Evolutionary conservation across 1,139 yeast genomes (phyloP).

Genomic region (Yamadazyma buinensis): DNA sequence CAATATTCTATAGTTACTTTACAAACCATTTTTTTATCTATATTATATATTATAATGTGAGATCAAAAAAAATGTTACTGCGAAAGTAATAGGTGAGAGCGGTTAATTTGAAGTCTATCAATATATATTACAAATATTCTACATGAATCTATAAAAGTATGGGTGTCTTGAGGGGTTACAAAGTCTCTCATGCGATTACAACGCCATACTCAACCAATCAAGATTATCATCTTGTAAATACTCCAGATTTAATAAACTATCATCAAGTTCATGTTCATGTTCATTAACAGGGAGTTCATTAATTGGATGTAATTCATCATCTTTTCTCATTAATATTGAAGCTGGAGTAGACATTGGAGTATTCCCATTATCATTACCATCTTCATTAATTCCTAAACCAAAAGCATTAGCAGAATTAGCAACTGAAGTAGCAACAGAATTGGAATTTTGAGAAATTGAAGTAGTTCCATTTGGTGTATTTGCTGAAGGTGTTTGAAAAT

Average conservation of each 20-base stretch:
- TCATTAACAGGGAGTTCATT: slow-evolving; percentile 8
- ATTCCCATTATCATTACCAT: not conserved
- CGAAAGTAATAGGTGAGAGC: too few species aligned
- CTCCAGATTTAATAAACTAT: slow-evolving; percentile 13
- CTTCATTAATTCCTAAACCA: slow-evolving; percentile 10
- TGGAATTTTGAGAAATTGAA: not conserved
- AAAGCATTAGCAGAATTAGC: slow-evolving; percentile 9
- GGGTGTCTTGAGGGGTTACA: too few species aligned
- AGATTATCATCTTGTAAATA: slow-evolving; percentile 23
- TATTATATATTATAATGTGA: slow-evolving; percentile 1
- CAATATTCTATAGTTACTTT: slow-evolving; percentile 39
- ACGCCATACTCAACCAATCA: slow-evolving; percentile 40
- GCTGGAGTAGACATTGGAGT: slow-evolving; percentile 9
- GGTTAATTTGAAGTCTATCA: too few species aligned
- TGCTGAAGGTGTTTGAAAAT: not conserved
- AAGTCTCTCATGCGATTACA: too few species aligned
- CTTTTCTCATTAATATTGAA: slow-evolving; percentile 5
- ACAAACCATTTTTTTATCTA: slow-evolving; percentile 20
- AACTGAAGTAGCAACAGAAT: not conserved
- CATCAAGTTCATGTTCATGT: slow-evolving; percentile 15
- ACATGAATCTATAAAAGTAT: too few species aligned
- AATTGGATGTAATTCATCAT: slow-evolving; percentile 16
- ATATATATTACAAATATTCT: too few species aligned
- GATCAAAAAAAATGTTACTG: not conserved
- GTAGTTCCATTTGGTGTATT: not conserved